Evolutionary conservation across 345 rosid species (phyloP).

Genomic region (Leavenworthia alabamica): DNA sequence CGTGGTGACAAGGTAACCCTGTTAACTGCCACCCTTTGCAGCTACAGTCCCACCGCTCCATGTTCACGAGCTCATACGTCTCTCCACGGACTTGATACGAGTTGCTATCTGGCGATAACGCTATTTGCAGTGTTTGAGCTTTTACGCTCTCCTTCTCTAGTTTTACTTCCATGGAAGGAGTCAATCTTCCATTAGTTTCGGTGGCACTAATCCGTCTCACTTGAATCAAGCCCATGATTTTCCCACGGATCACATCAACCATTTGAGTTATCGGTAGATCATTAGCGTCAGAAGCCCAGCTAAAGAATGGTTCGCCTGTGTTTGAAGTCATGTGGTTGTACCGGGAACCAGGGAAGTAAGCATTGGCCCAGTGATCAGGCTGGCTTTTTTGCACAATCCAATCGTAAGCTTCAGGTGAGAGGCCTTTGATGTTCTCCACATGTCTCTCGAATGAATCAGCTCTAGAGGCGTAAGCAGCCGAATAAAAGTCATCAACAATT

Average conservation of each 20-base stretch:
- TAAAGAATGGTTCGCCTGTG: slow-evolving; percentile 72
- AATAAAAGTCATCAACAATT: slow-evolving; percentile 65
- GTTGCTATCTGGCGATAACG: slow-evolving; percentile 51
- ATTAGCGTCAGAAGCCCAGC: slow-evolving; percentile 75
- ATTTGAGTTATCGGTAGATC: slow-evolving; percentile 89
- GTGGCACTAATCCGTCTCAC: slow-evolving; percentile 42
- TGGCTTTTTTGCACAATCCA: slow-evolving; percentile 75
- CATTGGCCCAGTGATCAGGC: slow-evolving; percentile 86
- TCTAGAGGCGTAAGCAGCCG: slow-evolving; percentile 63
- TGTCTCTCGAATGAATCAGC: slow-evolving; percentile 56
- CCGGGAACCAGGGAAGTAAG: slow-evolving; percentile 75
- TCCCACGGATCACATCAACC: slow-evolving; percentile 74
- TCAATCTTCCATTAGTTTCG: slow-evolving; percentile 56
- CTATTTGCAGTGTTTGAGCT: slow-evolving; percentile 48
- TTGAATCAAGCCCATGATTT: slow-evolving; percentile 64
- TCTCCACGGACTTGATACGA: slow-evolving; percentile 83
- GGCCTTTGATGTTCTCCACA: slow-evolving; percentile 64
- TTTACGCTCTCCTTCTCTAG: slow-evolving; percentile 56
- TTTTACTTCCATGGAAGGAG: slow-evolving; percentile 76
- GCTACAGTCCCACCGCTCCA: slow-evolving; percentile 74
- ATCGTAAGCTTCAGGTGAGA: slow-evolving; percentile 69
- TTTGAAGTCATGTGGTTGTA: slow-evolving; percentile 79
- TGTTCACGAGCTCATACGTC: slow-evolving; percentile 56
- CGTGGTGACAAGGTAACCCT: slow-evolving; percentile 81
- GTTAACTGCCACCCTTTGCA: slow-evolving; percentile 83